Evolutionary conservation across 2,329 filamentous ascomycete genomes (phyloP).

Genomic region (Microsporum audouinii): DNA sequence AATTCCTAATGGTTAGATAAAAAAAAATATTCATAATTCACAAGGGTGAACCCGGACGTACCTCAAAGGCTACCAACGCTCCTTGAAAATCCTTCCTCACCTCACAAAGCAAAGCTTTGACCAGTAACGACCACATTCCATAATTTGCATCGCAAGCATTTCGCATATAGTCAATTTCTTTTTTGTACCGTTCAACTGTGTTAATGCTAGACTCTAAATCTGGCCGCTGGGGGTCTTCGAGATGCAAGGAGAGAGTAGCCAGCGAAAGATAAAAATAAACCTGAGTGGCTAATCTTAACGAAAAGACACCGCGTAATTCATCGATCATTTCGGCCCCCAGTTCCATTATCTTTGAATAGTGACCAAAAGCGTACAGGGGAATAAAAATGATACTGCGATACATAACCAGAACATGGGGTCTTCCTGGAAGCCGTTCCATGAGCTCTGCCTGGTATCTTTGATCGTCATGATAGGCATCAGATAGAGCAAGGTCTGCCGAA

Average conservation of each 20-base stretch:
- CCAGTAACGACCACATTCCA: slow-evolving; percentile 44
- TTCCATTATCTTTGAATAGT: slow-evolving; percentile 36
- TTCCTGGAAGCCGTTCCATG: slow-evolving; percentile 36
- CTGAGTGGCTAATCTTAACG: slow-evolving; percentile 32
- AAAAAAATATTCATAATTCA: not conserved
- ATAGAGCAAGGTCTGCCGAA: slow-evolving; percentile 40
- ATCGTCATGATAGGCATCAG: slow-evolving; percentile 44
- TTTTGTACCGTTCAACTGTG: slow-evolving; percentile 40
- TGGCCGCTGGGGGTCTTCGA: slow-evolving; percentile 32
- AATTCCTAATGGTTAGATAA: not conserved
- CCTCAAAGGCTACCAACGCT: slow-evolving; percentile 34
- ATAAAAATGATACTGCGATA: slow-evolving; percentile 43
- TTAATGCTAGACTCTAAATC: slow-evolving; percentile 39
- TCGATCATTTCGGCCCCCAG: slow-evolving; percentile 31
- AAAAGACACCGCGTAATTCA: slow-evolving; percentile 37
- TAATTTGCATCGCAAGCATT: slow-evolving; percentile 49
- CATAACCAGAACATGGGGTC: slow-evolving; percentile 36
- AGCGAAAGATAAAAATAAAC: slow-evolving; percentile 38
- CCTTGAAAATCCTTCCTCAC: slow-evolving; percentile 33
- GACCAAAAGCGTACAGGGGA: slow-evolving; percentile 37
- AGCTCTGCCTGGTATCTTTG: slow-evolving; percentile 39
- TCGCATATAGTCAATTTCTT: slow-evolving; percentile 43
- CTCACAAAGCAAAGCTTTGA: slow-evolving; percentile 47
- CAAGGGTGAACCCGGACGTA: slow-evolving; percentile 12
- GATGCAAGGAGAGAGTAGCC: slow-evolving; percentile 33